Evolutionary conservation across 2,329 filamentous ascomycete species (phyloP).

Genomic region (Fusarium temperatum): DNA sequence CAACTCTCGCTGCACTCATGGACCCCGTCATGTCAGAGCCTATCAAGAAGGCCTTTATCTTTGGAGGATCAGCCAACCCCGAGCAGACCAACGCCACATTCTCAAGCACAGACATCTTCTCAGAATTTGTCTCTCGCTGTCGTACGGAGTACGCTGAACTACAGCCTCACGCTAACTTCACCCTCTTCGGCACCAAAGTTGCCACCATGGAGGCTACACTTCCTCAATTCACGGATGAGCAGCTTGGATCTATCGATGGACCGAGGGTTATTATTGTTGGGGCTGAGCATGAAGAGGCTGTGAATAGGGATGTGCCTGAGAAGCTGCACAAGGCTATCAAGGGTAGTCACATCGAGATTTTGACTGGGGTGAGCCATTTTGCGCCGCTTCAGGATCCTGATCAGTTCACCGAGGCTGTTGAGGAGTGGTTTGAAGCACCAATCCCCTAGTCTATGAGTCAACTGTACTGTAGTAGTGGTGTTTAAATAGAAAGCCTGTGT

Average conservation of each 20-base stretch:
- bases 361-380: constrained; percentile 54
- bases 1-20: constrained; percentile 49
- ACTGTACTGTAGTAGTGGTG: background rate
- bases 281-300: constrained; percentile 50
- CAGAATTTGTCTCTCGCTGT: constrained; percentile 48
- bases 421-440: constrained; percentile 35
- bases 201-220: constrained; percentile 49
- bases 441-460: background rate
- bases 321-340: constrained; percentile 48
- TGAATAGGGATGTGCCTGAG: constrained; percentile 49
- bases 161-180: constrained; percentile 50
- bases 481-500: rapidly evolving
- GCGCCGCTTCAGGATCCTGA: constrained; percentile 53
- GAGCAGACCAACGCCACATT: constrained; percentile 50
- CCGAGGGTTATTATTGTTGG: constrained; percentile 44
- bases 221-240: constrained; percentile 45
- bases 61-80: constrained; percentile 46
- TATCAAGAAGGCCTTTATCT: constrained; percentile 53
- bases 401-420: constrained; percentile 46
- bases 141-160: constrained; percentile 47
- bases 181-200: constrained; percentile 49
- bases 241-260: constrained; percentile 44
- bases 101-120: constrained; percentile 45
- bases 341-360: constrained; percentile 48
- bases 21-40: constrained; percentile 42